Evolutionary conservation across 352 stramenopile species (phyloP), one percentile per base, ranked within the genome.

Genomic region (Phytophthora constricta): DNA sequence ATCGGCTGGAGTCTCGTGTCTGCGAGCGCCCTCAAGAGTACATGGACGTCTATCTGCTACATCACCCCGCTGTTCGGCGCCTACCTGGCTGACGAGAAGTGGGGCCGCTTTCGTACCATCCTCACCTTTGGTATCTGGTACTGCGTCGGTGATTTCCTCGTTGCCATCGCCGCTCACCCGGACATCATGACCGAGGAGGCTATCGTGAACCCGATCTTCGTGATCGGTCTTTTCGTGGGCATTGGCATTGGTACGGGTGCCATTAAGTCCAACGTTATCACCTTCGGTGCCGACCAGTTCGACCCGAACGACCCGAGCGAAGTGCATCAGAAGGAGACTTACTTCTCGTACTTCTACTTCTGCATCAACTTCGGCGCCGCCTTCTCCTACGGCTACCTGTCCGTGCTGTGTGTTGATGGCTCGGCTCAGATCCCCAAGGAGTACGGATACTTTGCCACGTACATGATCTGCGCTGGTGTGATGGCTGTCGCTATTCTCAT

Each of bases 321-420:
- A 64, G 46, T 68, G 43, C 65, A 73, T 17, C 65, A 84, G 34
- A 84, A 89, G 65, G 65, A 73, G n/a, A 84, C 73, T 19, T 95
- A 84, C 75, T 95, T 93, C 77, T 89, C 72, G 51, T 92, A 82
- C 65, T 93, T 93, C 65, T 96, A 96, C 75, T 91, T 82, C 64
- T 78, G 69, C 58, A 84, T 93, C 68, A 95, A 95, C 71, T 68
- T 90, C 50, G 86, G 87, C 23, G 74, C 87, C 5, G 54, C 68
- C 19, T 81, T 94, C 60, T 87, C 80, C 55, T 96, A 92, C 69
- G 87, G 75, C 10, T 82, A 91, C 53, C 74, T 95, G 22, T 85
- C 83, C 23, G 80, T 80, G 51, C 68, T 96, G 25, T 92, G 73
- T 45, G 82, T 93, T 26, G 79, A 95, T 51, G 87, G 86, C 34